Evolutionary conservation across 176 grass and related monocot species (phyloP), one percentile per base, ranked within the genome.

Genomic region (Urochloa ruziziensis): DNA sequence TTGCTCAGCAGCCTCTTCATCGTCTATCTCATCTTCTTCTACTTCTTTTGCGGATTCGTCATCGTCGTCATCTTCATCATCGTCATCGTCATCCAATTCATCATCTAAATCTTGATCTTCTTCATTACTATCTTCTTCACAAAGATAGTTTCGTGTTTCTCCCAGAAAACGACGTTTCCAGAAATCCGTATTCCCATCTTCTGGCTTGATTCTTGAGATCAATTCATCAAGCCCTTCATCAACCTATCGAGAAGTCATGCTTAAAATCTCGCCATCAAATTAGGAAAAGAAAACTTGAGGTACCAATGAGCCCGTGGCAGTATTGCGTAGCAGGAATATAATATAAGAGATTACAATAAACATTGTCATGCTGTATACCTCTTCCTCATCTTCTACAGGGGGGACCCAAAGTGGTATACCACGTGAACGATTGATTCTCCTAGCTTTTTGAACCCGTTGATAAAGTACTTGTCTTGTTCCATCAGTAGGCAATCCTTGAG

Each of bases 101-200:
- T 91, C 86, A 82, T 81, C 70, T 47, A 87, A 70, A 89, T 91
- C 82, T 75, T 82, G 68, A 48, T 89, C 70, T 36, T 83, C 88
- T 66, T 62, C 60, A 78, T 73, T 78, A 81, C 44, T 94, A 82
- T 85, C 81, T 73, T 89, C 85, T 56, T 91, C 89, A 75, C 85
- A 89, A 82, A 89, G 67, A 78, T 86, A 69, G 51, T 89, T 93
- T 76, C 78, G 80, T 72, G 84, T 95, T 91, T 98, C 92, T 71
- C 96, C 96, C 77, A 98, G 82, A 68, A 98, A 98, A 82, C 96
- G 92, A 4, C 86, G 80, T 83, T 88, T 94, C 96, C 96, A 98
- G 49, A 91, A 98, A 39, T 98, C 96, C 23, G 96, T 98, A 74
- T 98, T 93, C 75, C 96, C 96, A 74, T 98, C 96, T 91, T 98